Base-by-base conservation (phyloP, 176 grass and related monocot genomes). In the Saccharum officinarum region DNA sequence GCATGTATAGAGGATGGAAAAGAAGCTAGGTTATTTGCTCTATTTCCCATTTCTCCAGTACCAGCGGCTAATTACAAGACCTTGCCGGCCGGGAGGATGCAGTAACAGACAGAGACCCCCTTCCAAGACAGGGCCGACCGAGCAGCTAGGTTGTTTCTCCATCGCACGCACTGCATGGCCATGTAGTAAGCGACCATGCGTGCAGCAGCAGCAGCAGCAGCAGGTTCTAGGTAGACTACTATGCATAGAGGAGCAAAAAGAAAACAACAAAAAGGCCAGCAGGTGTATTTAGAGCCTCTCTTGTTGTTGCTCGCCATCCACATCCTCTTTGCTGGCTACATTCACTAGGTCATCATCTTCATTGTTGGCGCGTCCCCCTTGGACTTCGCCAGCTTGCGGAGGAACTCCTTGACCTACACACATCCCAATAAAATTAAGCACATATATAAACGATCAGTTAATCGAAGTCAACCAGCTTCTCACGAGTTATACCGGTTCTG, bases 101-200 rank as follows among this genome's bases (percentile, higher is more conserved):
- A 69, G 8, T 23, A 76, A 75, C 4, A n/a, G 4, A 54, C 5
- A 85, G 45, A 30, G 25, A 79, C 67, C 49, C 80, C 82, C 82
- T 89, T 85, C 87, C 3, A 16, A 73, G 55, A 75, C 55, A 82
- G 78, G 55, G 71, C 33, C 78, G 55, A 23, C 4, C 55, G 54
- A 59, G 33, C 45, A 39, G 7, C 77, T 65, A 65, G 77, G 76
- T 47, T 46, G 6, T 46, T 75, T 25, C 22, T 25, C 39, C 69
- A 26, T 26, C n/a, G 16, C 55, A 57, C 8, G 55, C 55, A 10
- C 20, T 57, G 23, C 61, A 63, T 10, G 23, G 60, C 22, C 59
- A 62, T 62, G 22, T 26, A 62, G 52, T 55, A 22, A 59, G 20
- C 8, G 61, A 28, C n/a, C 77, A 78, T 30, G 1, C 73, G 44